Evolutionary conservation across 192 early-diverging fungal genomes (phyloP).

Genomic region (Coemansia sp.): DNA sequence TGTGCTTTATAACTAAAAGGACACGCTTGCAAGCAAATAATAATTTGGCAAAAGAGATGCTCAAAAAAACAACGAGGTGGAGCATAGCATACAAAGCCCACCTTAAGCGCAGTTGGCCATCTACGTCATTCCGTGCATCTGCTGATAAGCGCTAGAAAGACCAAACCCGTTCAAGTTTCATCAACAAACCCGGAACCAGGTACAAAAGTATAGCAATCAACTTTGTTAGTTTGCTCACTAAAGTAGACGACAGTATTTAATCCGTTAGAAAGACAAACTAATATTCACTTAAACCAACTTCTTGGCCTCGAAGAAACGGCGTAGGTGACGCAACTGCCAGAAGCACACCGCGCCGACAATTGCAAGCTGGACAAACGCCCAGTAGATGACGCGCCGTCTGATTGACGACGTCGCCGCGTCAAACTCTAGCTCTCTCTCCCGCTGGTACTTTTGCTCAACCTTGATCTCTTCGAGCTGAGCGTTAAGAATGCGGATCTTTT

Average conservation of each 20-base stretch:
- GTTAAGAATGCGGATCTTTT: slow-evolving; percentile 79
- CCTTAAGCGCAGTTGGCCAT: not conserved
- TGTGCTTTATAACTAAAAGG: not conserved
- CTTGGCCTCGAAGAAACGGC: slow-evolving; percentile 86
- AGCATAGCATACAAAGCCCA: not conserved
- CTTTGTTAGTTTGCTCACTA: too few species aligned
- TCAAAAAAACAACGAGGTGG: not conserved
- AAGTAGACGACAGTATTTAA: not conserved
- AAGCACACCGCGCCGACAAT: slow-evolving; percentile 73
- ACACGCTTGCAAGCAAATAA: not conserved
- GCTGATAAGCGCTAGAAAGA: too few species aligned
- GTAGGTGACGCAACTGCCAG: slow-evolving; percentile 88
- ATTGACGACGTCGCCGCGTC: slow-evolving; percentile 79
- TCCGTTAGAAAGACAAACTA: not conserved
- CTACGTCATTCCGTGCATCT: too few species aligned
- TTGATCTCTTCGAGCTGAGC: slow-evolving; percentile 76
- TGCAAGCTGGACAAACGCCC: slow-evolving; percentile 83
- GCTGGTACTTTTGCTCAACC: slow-evolving; percentile 86
- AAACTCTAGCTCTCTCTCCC: slow-evolving; percentile 89
- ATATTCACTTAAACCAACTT: slow-evolving; percentile 68
- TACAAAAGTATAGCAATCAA: too few species aligned
- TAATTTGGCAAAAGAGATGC: not conserved
- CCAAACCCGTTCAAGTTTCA: too few species aligned
- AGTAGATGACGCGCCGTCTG: slow-evolving; percentile 81
- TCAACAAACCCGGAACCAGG: too few species aligned